Evolutionary conservation across 257 asterid genomes (phyloP).

Genomic region (Nicotiana obtusifolia): DNA sequence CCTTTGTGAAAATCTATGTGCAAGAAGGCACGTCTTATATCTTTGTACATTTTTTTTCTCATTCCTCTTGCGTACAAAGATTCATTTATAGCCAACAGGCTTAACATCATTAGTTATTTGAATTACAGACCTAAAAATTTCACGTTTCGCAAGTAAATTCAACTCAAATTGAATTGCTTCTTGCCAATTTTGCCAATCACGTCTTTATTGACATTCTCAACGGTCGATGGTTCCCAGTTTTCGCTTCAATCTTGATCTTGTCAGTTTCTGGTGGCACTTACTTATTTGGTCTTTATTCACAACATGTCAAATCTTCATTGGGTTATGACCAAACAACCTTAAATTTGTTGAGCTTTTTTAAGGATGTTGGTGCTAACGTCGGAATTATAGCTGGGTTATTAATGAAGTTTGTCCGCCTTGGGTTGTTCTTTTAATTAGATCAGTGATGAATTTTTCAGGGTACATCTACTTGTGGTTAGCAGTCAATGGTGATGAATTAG

Average conservation of each 20-base stretch:
- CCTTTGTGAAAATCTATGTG: too few relatives aligned
- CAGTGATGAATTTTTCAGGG: conserved; percentile 61
- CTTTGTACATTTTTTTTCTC: too few relatives aligned
- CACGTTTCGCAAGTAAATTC: too few relatives aligned
- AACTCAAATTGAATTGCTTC: too few relatives aligned
- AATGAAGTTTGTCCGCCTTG: conserved; percentile 80
- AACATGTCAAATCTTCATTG: conserved; percentile 33
- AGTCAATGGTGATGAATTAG: conserved; percentile 36
- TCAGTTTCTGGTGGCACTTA: conserved; percentile 77
- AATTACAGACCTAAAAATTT: too few relatives aligned
- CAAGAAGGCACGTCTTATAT: too few relatives aligned
- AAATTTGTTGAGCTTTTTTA: conserved; percentile 57
- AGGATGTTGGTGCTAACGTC: conserved; percentile 63
- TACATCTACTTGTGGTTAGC: conserved; percentile 76
- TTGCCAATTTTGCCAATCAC: too few relatives aligned
- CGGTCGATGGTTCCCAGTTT: conserved; percentile 72
- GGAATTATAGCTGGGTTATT: conserved; percentile 60
- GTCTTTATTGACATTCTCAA: conserved; percentile 35
- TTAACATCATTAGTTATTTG: too few relatives aligned
- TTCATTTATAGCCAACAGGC: too few relatives aligned
- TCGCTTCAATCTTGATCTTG: conserved; percentile 61
- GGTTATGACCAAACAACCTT: conserved; percentile 78
- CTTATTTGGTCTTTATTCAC: conserved; percentile 62
- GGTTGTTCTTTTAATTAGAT: conserved; percentile 69
- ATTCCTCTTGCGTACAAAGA: too few relatives aligned